A percentile compares a stretch with the other conserved stretches of the same genome.
Evolutionary conservation across 352 stramenopile species (phyloP).

Genomic region (Phytophthora hybrid): DNA sequence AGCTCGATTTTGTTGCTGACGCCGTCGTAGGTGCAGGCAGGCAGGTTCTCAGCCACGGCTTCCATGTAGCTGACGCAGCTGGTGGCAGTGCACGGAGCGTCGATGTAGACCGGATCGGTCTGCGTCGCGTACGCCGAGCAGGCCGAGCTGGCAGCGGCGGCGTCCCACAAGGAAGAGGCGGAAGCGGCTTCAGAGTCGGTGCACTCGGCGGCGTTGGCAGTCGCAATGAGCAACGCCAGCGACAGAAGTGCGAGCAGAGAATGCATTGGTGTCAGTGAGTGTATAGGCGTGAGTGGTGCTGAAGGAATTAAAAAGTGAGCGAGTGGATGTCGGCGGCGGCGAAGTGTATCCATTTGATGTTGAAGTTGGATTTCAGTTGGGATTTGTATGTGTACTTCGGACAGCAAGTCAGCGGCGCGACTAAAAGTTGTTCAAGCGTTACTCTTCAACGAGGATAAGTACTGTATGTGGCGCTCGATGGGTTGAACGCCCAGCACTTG

Average conservation of each 20-base stretch:
- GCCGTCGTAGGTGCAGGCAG: conserved; percentile 30
- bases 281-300: background rate
- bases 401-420: conserved; percentile 11
- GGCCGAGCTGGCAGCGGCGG: conserved; percentile 15
- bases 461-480: background rate
- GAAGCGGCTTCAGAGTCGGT: conserved; percentile 16
- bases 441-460: background rate
- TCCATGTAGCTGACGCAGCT: conserved; percentile 27
- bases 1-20: conserved; percentile 38
- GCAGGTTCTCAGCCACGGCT: conserved; percentile 15
- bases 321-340: background rate
- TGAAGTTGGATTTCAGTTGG: conserved; percentile 9
- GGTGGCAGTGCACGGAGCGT: conserved; percentile 23
- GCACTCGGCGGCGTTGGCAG: conserved; percentile 20
- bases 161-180: conserved; percentile 17
- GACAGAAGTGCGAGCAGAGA: background rate
- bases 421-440: background rate
- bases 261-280: background rate
- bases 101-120: conserved; percentile 21
- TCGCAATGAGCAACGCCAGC: background rate
- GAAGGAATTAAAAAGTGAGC: conserved; percentile 2
- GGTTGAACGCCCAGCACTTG: background rate
- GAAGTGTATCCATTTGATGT: conserved; percentile 9
- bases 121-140: conserved; percentile 25
- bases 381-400: background rate